Base-by-base conservation (phyloP, 352 stramenopile genomes). In the Phytophthora pistaciae region DNA sequence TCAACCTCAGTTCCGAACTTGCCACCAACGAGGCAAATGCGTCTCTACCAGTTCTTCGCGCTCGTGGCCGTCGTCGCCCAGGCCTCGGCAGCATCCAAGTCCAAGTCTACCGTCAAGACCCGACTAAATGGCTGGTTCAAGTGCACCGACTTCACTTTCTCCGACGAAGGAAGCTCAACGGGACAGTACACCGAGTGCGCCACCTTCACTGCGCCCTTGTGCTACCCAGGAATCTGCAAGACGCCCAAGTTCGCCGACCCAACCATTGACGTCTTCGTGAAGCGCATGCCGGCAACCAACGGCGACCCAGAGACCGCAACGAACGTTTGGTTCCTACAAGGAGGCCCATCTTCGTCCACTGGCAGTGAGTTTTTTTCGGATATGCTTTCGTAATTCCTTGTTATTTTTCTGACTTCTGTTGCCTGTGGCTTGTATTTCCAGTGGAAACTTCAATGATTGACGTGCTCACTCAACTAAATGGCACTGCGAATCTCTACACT, bases 281-380 rank as follows among this genome's bases (percentile, higher is more conserved):
- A 84, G 59, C 74, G 77, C 9, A 65, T 82, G 8, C 56, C 64
- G 7, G 70, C 66, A 0, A 40, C 27, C 3, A 7, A 11, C 11
- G 49, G n/a, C 9, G 58, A 77, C 20, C 13, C 46, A 13, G 42
- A 46, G 21, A 61, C 33, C 14, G 55, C 54, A 14, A 62, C 57
- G 6, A 81, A 80, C 55, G 53, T 85, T 3, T 82, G 74, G 77
- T 68, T 82, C 38, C 38, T 82, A 9, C 60, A 85, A 64, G 74
- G 70, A 18, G 74, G 77, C 5, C 67, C 77, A 0, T 68, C 66
- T 16, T 58, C 52, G 1, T 81, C 72, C n/a, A 68, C 65, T 56
- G 61, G 63, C 2, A 75, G 75, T 83, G 63, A 31, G 72, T 74
- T 10, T 49, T 1, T 40, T 40, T 9, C 33, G 33, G 1, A 40